Evolutionary conservation across 495 filamentous ascomycete species (phyloP).

Genomic region (Lophiostoma macrostomum): DNA sequence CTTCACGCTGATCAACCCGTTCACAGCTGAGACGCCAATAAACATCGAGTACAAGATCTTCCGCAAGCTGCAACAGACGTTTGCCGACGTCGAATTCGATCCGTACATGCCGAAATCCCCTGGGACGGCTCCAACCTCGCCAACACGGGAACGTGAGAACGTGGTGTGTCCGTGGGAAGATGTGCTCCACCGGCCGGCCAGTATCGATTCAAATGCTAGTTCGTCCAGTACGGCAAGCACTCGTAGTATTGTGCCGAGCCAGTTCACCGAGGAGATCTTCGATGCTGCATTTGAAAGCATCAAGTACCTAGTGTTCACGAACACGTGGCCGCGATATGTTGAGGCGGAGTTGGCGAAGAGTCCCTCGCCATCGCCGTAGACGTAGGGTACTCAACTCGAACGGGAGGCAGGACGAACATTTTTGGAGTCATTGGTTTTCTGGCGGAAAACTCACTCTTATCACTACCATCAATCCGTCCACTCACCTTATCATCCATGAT

Average conservation of each 20-base stretch:
- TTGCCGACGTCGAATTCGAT: constrained; percentile 26
- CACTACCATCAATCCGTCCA: no score
- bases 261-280: constrained; percentile 33
- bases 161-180: constrained; percentile 33
- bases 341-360: constrained; percentile 26
- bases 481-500: no score
- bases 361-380: constrained; percentile 1
- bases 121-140: constrained; percentile 4
- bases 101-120: constrained; percentile 8
- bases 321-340: constrained; percentile 37
- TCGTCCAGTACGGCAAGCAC: constrained; percentile 14
- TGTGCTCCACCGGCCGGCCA: constrained; percentile 16
- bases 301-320: constrained; percentile 39
- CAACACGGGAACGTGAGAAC: constrained; percentile 15
- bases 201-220: constrained; percentile 18
- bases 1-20: constrained; percentile 35
- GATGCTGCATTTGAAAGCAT: constrained; percentile 36
- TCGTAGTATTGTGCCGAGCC: constrained; percentile 26
- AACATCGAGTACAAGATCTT: constrained; percentile 39
- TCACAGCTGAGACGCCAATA: constrained; percentile 38
- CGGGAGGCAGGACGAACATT: neutral
- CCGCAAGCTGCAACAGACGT: constrained; percentile 25
- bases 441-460: no score
- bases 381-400: neutral
- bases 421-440: neutral